phyloP scores from a whole-genome alignment of 2,329 filamentous ascomycete species.

The Fusarium coicis region DNA sequence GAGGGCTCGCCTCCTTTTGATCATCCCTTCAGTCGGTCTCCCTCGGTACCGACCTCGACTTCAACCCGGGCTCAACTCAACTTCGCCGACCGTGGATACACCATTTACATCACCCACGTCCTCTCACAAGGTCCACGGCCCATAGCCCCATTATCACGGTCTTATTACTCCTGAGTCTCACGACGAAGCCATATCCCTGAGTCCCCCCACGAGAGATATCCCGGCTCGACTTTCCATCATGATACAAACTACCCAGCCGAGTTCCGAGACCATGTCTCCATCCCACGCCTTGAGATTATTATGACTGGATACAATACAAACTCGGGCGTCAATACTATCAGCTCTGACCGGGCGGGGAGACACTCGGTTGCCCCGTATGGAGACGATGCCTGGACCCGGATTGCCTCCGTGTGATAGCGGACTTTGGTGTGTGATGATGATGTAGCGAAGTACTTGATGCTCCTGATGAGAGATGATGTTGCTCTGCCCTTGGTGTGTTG shows the following conservation, averaged over 20 bases:
- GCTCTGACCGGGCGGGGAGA: constrained; percentile 2
- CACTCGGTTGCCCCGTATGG: background rate
- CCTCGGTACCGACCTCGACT: background rate
- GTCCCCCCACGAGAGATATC: constrained; percentile 27
- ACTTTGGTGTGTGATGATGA: constrained; percentile 21
- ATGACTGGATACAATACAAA: background rate
- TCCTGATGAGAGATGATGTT: constrained; percentile 11
- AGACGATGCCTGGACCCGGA: constrained; percentile 4
- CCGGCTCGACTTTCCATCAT: constrained; percentile 13
- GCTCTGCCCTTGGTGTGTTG: background rate
- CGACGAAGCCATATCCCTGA: constrained; percentile 13
- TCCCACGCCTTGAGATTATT: constrained; percentile 24
- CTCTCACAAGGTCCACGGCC: constrained; percentile 12
- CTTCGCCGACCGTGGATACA: background rate
- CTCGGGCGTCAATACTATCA: constrained; percentile 11
- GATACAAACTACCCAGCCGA: constrained; percentile 14
- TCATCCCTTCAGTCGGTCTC: background rate
- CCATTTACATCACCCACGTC: constrained; percentile 32
- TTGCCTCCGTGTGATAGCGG: constrained; percentile 13
- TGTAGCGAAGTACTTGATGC: constrained; percentile 20
- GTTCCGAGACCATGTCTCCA: constrained; percentile 1
- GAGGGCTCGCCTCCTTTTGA: constrained; percentile 10
- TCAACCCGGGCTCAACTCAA: background rate
- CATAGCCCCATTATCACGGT: constrained; percentile 33
- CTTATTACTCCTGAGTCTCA: constrained; percentile 14